Percentiles rank a stretch among this genome's conserved stretches.
phyloP scores from a whole-genome alignment of 2,329 filamentous ascomycete genomes.

The Penicillium corylophilum region DNA sequence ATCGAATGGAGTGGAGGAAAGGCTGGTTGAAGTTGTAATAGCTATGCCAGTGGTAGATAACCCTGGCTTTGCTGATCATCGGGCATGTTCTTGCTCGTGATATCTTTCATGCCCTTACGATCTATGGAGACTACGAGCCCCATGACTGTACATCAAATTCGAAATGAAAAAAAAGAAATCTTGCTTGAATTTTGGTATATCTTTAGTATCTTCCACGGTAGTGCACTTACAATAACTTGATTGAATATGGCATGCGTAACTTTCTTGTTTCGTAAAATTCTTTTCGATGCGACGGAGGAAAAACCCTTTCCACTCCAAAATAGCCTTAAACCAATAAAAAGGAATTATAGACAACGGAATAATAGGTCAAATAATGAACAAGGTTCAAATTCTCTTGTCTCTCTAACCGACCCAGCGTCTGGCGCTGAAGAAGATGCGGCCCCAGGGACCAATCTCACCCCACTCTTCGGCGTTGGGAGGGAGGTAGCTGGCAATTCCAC shows the following conservation, averaged over 20 bases:
- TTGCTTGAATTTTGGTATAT: conserved; percentile 5
- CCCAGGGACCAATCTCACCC: conserved; percentile 83
- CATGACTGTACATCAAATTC: background rate
- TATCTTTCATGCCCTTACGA: conserved; percentile 3
- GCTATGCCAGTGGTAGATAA: background rate
- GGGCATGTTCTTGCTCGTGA: background rate
- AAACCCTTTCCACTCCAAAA: conserved; percentile 16
- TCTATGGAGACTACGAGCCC: background rate
- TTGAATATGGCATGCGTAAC: background rate
- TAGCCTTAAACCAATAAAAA: background rate
- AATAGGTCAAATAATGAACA: conserved; percentile 5
- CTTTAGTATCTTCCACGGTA: conserved; percentile 1
- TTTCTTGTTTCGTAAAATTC: conserved; percentile 17
- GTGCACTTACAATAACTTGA: conserved; percentile 2
- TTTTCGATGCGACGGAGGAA: conserved; percentile 9
- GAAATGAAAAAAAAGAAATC: background rate
- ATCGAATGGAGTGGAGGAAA: conserved; percentile 64
- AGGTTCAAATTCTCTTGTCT: background rate
- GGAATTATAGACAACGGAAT: conserved; percentile 15
- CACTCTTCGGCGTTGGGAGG: conserved; percentile 65
- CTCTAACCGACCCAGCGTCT: conserved; percentile 76
- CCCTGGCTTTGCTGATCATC: background rate
- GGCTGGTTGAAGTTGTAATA: background rate
- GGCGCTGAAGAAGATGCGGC: conserved; percentile 81
- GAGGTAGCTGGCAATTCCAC: conserved; percentile 73